Percentiles rank a stretch among this genome's conserved stretches.
Conservation (phyloP, 257 asterid species). For the Gynochthodes officinalis region DNA sequence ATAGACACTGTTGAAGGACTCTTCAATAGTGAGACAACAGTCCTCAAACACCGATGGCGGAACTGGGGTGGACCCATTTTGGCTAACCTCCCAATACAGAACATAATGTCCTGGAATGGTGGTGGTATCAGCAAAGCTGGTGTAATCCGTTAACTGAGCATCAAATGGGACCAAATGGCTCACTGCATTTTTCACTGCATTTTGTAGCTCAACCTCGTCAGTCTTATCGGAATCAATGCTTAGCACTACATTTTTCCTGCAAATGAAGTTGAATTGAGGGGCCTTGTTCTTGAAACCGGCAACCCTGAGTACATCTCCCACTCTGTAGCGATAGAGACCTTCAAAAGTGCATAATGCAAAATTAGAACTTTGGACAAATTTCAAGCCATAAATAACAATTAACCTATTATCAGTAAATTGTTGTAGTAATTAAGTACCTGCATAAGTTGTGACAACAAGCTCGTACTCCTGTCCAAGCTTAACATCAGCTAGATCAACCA, state of each 20-base stretch:
- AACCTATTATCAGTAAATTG: neutral
- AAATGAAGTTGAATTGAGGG: constrained; percentile 86
- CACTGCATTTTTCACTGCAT: constrained; percentile 64
- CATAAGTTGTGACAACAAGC: constrained; percentile 89
- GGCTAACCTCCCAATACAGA: constrained; percentile 70
- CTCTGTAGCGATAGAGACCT: constrained; percentile 84
- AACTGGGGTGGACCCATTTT: constrained; percentile 44
- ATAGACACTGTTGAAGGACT: constrained; percentile 76
- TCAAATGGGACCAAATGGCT: constrained; percentile 63
- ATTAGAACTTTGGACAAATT: neutral
- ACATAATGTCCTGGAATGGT: constrained; percentile 82
- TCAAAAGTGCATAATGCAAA: neutral
- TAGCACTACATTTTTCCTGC: constrained; percentile 77
- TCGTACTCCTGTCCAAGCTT: constrained; percentile 80
- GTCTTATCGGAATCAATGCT: constrained; percentile 91
- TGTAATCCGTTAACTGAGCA: constrained; percentile 65
- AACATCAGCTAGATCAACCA: constrained; percentile 73
- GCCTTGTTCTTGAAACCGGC: constrained; percentile 95
- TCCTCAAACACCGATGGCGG: constrained; percentile 86
- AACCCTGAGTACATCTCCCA: constrained; percentile 82
- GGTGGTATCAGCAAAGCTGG: constrained; percentile 69
- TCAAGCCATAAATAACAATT: neutral
- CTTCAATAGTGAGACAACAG: constrained; percentile 78
- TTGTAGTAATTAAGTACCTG: constrained; percentile 38
- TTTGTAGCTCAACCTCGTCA: constrained; percentile 88